phyloP scores from a whole-genome alignment of 305 asterid genomes.

The Fraxinus angustifolia region DNA sequence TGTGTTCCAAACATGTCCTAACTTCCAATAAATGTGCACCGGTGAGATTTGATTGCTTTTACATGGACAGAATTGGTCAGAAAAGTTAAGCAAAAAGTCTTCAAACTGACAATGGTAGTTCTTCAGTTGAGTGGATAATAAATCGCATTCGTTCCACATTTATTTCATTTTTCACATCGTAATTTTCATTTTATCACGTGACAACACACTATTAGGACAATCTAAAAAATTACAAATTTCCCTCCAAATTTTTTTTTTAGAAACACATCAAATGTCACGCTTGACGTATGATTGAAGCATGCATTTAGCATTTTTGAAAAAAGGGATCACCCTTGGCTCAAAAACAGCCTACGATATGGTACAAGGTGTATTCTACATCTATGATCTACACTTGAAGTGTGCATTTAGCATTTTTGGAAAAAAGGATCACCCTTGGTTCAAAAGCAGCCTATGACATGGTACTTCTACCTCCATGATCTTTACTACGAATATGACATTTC shows the following conservation, averaged over 20 bases:
- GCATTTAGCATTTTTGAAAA: too few species aligned
- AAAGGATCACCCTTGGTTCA: constrained; percentile 42
- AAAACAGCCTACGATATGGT: constrained; percentile 57
- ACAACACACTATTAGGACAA: too few species aligned
- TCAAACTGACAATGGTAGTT: constrained; percentile 48
- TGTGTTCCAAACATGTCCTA: not conserved
- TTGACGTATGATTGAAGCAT: too few species aligned
- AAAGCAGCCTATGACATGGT: constrained; percentile 83
- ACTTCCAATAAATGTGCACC: not conserved
- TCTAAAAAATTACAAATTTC: too few species aligned
- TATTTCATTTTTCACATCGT: too few species aligned
- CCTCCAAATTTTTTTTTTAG: too few species aligned
- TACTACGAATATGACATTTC: not conserved
- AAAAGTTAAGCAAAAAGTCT: constrained; percentile 58
- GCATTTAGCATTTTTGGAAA: too few species aligned
- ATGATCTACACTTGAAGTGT: not conserved
- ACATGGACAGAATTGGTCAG: constrained; percentile 53
- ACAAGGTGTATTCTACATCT: too few species aligned
- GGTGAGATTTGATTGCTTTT: not conserved
- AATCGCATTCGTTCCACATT: not conserved
- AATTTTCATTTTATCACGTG: too few species aligned
- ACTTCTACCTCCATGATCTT: constrained; percentile 13
- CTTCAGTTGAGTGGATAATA: constrained; percentile 61
- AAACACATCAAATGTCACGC: too few species aligned
- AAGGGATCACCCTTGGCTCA: constrained; percentile 43